Evolutionary conservation across 2,329 filamentous ascomycete genomes (phyloP), one percentile per base, ranked within the genome.

Genomic region (Botrytis sinoallii): DNA sequence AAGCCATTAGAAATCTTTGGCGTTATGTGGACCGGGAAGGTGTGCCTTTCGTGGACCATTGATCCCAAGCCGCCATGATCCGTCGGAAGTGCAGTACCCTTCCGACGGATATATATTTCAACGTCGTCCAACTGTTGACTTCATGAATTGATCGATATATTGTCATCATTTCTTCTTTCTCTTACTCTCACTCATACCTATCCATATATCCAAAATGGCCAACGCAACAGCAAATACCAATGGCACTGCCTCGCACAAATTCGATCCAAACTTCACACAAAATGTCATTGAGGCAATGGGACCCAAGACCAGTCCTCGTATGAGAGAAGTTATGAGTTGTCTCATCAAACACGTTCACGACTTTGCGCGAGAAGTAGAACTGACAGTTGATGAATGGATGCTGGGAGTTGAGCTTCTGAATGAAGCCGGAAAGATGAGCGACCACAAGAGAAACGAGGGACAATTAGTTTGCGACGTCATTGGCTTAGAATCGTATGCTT

Each of bases 401-500:
- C 82, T 83, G 1, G 88, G 84, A 44, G 85, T 89, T 29, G 48
- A 88, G 48, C 77, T 89, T 78, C 83, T 91, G 79, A 91, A 91
- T 78, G 86, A 86, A 84, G 87, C 88, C 0, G 89, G 89, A 32
- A 85, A 86, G 77, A 91, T 91, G 88, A 90, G 87, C 75, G 84
- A 88, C 76, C 84, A 88, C 63, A 87, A 86, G 79, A 85, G 89
- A 72, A 91, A 91, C 73, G 89, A 91, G 82, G 88, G 88, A 35
- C 89, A 91, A 81, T 85, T 88, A 74, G 84, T 91, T 71, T 90
- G 85, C 75, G 89, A 91, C 79, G 85, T 91, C 52, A 84, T 90
- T 75, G 89, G 89, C 60, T 84, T 91, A 35, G 89, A 91, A 81
- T 87, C 86, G 84, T 87, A 81, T 77, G 84, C 79, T 40, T 77